A percentile compares a stretch with the other conserved stretches of the same genome.
These are phyloP conservation scores for Botryobasidium botryosum DNA, from an alignment of 768 basidiomycete genomes.

Conservation along the genomic window DNA sequence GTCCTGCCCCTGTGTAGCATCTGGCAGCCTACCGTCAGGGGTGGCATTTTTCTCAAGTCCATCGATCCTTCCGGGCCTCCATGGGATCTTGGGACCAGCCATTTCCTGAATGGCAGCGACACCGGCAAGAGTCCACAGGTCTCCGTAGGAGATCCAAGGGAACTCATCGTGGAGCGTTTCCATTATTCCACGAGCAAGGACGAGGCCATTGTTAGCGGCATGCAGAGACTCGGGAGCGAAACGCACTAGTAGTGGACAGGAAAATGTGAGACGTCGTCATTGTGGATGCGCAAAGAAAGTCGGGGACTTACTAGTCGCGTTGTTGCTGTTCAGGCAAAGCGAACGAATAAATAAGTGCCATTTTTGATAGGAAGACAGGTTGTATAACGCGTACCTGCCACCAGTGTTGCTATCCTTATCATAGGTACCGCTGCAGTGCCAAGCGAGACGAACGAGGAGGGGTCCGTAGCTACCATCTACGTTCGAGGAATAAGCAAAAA, in stretches of 20 bases:
- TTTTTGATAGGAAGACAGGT: not conserved
- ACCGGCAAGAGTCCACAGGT: conserved; percentile 92
- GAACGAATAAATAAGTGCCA: conserved; percentile 4
- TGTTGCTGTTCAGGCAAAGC: conserved; percentile 44
- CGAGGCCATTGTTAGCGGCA: conserved; percentile 67
- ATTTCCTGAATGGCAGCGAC: conserved; percentile 87
- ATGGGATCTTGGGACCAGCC: conserved; percentile 81
- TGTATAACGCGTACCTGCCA: conserved; percentile 40
- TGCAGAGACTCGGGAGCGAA: conserved; percentile 81
- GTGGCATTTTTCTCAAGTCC: conserved; percentile 58
- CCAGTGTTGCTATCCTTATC: conserved; percentile 63
- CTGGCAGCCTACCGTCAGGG: conserved; percentile 81
- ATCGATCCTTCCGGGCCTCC: conserved; percentile 87
- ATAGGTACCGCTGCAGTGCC: conserved; percentile 89
- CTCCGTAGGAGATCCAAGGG: conserved; percentile 90
- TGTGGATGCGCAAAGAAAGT: no score
- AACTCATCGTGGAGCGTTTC: conserved; percentile 77
- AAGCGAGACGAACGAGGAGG: conserved; percentile 75
- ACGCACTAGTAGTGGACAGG: no score
- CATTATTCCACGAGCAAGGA: conserved; percentile 66
- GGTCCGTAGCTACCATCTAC: conserved; percentile 81
- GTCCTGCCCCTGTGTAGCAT: conserved; percentile 65
- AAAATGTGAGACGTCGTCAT: no score
- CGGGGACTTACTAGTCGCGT: no score
- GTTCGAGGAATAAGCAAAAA: conserved; percentile 5